Evolutionary conservation across 768 basidiomycete species (phyloP).

Genomic region (Leccinellum albellum): DNA sequence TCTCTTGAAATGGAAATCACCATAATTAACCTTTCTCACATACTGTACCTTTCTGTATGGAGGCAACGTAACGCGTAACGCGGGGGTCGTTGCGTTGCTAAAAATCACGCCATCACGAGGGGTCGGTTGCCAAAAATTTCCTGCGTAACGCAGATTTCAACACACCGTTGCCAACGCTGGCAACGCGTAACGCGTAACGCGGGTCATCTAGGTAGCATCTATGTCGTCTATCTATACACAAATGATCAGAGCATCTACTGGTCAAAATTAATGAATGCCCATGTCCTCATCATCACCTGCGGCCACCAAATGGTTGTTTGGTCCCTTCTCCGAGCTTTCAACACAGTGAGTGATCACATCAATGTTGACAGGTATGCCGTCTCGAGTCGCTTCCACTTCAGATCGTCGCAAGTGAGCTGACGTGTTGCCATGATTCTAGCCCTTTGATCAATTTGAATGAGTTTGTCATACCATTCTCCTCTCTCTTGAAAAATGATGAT

Average conservation of each 20-base stretch:
- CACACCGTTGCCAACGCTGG: neutral
- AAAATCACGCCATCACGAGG: neutral
- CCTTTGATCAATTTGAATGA: too few relatives aligned
- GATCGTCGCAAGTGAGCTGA: neutral
- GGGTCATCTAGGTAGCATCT: neutral
- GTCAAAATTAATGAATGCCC: neutral
- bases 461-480: too few relatives aligned
- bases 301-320: neutral
- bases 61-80: neutral
- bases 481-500: too few relatives aligned
- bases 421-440: too few relatives aligned
- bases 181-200: neutral
- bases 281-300: neutral
- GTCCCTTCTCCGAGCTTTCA: neutral
- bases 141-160: neutral
- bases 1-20: too few relatives aligned
- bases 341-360: neutral
- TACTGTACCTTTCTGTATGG: neutral
- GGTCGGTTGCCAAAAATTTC: neutral
- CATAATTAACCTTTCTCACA: too few relatives aligned
- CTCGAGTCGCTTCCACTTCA: neutral
- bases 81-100: neutral
- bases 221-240: too few relatives aligned
- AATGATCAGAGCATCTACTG: neutral
- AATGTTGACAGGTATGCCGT: neutral